These are phyloP conservation scores for Suillus decipiens DNA, from an alignment of 768 basidiomycete genomes.

Conservation along the genomic window DNA sequence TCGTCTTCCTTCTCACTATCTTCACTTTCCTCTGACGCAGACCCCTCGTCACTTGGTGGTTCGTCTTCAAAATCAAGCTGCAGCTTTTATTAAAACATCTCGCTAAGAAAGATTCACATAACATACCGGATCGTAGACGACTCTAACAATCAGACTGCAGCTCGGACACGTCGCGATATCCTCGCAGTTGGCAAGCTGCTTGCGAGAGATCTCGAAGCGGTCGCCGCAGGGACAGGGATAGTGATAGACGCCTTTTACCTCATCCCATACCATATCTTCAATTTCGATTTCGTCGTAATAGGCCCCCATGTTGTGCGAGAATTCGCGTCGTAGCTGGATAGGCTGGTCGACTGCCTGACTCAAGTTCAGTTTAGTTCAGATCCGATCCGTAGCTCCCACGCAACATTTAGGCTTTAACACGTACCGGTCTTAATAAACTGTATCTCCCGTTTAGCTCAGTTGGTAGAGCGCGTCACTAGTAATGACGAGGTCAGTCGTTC, in stretches of 20 bases:
- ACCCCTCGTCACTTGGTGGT: slow-evolving; percentile 50
- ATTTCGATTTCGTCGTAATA: slow-evolving; percentile 98
- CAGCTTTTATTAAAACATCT: not conserved
- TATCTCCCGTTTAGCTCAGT: slow-evolving; percentile 12
- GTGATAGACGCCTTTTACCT: slow-evolving; percentile 80
- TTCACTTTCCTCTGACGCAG: slow-evolving; percentile 31
- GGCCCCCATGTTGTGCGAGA: slow-evolving; percentile 57
- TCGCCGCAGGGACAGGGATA: slow-evolving; percentile 98
- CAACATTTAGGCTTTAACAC: not conserved
- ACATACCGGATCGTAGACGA: slow-evolving; percentile 93
- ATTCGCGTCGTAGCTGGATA: not conserved
- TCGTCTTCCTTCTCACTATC: slow-evolving; percentile 42
- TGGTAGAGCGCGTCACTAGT: slow-evolving; percentile 50
- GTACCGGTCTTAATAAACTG: not conserved
- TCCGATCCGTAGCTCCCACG: not conserved
- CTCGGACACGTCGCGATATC: slow-evolving; percentile 96
- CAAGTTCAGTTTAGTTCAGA: not conserved
- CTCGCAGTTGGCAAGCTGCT: slow-evolving; percentile 84
- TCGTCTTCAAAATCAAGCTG: slow-evolving; percentile 88
- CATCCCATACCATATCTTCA: slow-evolving; percentile 94
- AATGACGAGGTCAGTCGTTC: slow-evolving; percentile 47
- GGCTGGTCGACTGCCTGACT: not conserved
- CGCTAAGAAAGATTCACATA: not conserved
- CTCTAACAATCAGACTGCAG: slow-evolving; percentile 89
- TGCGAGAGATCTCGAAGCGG: slow-evolving; percentile 90